Evolutionary conservation across 768 basidiomycete species (phyloP), one percentile per base, ranked within the genome.

Genomic region (Clitopilus passeckerianus): DNA sequence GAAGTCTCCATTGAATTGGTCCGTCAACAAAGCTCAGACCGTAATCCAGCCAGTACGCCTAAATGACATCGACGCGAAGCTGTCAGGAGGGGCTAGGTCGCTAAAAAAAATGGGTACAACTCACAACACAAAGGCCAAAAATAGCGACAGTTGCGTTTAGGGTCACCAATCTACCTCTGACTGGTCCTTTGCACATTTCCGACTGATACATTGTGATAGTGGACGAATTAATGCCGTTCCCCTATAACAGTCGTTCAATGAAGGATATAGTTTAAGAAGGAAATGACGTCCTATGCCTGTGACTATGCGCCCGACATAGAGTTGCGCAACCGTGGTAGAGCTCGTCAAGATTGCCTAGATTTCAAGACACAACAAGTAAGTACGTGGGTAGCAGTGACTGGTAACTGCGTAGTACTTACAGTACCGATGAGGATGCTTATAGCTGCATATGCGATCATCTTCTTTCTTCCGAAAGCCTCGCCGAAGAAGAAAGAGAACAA

Each of bases 31-130:
- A 75, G 33, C 73, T 75, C 62, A 77, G 66, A 6, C 75, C 75
- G 52, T 76, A 77, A 63, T 77, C 74, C 15, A 77, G 61, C 75
- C 75, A 75, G 57, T 76, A 76, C 16, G 75, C 72, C 71, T 74
- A 44, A 0, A 16, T 18, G 12, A 53, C 2, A 54, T 1, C 34
- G 54, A 34, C n/a, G 34, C 44, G 35, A 0, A 18, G n/a, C 10
- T 10, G 35, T 22, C 3, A 35, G 22, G 20, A 58, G 27, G 4
- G 4, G 27, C 27, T 7, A 30, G 27, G 27, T 30, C n/a, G n/a
- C n/a, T n/a, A 7, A 30, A 30, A 30, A 30, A 30, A 30, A 30
- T 4, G 27, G 3, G 27, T 30, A 30, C 3, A 30, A 30, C 71
- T 58, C 33, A 74, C 75, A 30, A 77, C 75, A 35, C 75, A 73